Percentiles rank a stretch among this genome's conserved stretches.
These are phyloP conservation scores for Trichoderma guizhouense DNA, from an alignment of 2,329 filamentous ascomycete genomes.

Conservation along the genomic window DNA sequence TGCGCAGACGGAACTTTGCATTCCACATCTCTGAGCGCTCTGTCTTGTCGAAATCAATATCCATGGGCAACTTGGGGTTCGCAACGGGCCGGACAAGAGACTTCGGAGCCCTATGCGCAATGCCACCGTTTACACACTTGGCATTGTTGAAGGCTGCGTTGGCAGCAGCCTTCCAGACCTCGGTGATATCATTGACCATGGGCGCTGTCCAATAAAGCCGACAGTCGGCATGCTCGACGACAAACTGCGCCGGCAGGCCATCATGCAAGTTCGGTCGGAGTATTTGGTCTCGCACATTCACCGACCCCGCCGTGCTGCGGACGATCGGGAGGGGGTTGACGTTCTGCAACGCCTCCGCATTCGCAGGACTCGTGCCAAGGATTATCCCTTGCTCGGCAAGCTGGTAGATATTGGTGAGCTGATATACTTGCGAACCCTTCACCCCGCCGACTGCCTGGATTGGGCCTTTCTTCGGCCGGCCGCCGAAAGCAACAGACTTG, in stretches of 20 bases:
- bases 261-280: conserved; percentile 35
- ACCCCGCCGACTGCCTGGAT: conserved; percentile 55
- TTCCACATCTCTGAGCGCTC: neutral
- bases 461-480: conserved; percentile 42
- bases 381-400: neutral
- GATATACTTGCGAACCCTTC: conserved; percentile 43
- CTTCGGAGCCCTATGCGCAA: conserved; percentile 19
- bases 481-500: conserved; percentile 51
- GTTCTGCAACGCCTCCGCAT: neutral
- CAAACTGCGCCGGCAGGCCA: conserved; percentile 46
- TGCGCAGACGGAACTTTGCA: neutral
- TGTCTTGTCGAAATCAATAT: neutral
- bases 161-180: conserved; percentile 46
- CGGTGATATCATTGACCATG: conserved; percentile 46
- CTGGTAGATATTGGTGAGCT: neutral
- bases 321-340: conserved; percentile 29
- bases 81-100: neutral
- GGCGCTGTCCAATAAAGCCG: conserved; percentile 49
- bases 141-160: conserved; percentile 40
- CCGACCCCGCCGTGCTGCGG: conserved; percentile 32
- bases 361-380: neutral
- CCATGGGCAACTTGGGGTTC: neutral
- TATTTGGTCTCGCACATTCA: conserved; percentile 42
- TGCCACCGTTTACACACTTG: conserved; percentile 38
- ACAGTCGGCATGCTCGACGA: conserved; percentile 47